Percentiles rank a stretch among this genome's conserved stretches.
Conservation (phyloP, 1,284 basidiomycete species). For the Cerrena zonata region DNA sequence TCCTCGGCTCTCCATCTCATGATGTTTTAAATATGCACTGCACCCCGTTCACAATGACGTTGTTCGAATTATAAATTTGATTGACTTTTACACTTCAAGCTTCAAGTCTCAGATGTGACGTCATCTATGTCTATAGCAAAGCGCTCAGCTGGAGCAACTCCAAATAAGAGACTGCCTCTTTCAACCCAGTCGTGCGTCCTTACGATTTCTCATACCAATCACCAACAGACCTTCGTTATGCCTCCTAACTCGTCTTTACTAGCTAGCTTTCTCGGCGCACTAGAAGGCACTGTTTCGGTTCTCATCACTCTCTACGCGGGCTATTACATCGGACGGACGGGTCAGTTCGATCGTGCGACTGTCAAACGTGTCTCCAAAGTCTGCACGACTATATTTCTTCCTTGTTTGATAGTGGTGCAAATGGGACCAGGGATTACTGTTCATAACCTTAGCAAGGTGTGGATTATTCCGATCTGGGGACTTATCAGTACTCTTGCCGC, state of each 20-base stretch:
- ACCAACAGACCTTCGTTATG: background rate
- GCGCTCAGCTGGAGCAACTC: too few relatives aligned
- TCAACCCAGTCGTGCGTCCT: too few relatives aligned
- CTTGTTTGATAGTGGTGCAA: slow-evolving; percentile 28
- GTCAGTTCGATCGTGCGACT: slow-evolving; percentile 20
- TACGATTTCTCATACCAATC: too few relatives aligned
- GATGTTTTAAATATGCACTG: too few relatives aligned
- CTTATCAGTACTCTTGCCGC: slow-evolving; percentile 23
- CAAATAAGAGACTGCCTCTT: too few relatives aligned
- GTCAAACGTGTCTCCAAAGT: slow-evolving; percentile 24
- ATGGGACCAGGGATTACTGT: slow-evolving; percentile 29
- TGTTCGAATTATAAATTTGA: too few relatives aligned
- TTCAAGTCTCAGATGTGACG: too few relatives aligned
- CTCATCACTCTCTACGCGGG: slow-evolving; percentile 28
- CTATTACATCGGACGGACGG: slow-evolving; percentile 19
- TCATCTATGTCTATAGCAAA: too few relatives aligned
- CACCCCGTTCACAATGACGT: too few relatives aligned
- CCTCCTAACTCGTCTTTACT: slow-evolving; percentile 10
- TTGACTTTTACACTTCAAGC: too few relatives aligned
- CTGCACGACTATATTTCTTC: slow-evolving; percentile 28
- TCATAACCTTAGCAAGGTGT: slow-evolving; percentile 17
- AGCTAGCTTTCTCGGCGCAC: slow-evolving; percentile 24
- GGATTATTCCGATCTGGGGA: slow-evolving; percentile 31
- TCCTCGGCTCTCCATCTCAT: too few relatives aligned
- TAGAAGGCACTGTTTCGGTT: slow-evolving; percentile 27